These are phyloP conservation scores for Aschersonia sp. DNA, from an alignment of 2,329 filamentous ascomycete genomes.

Conservation along the genomic window DNA sequence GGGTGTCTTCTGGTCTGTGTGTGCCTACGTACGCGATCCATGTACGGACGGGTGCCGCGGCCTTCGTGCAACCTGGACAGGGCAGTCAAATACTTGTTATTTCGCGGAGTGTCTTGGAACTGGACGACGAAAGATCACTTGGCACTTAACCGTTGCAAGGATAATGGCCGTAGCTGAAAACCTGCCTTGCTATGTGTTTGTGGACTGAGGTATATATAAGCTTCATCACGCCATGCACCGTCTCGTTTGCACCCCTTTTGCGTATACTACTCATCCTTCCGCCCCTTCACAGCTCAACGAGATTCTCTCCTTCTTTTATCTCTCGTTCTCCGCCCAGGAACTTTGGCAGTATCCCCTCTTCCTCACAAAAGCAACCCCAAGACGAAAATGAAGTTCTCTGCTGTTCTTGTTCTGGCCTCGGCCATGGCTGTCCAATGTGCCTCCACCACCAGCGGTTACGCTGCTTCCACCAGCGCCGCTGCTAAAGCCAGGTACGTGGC, in stretches of 20 bases:
- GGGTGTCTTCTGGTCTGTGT: too few species aligned
- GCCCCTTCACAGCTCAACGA: not conserved
- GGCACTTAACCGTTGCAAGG: not conserved
- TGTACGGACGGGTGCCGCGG: too few species aligned
- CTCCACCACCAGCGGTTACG: not conserved
- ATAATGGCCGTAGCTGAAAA: not conserved
- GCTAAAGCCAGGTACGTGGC: not conserved
- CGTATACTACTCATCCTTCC: not conserved
- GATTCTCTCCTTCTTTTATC: not conserved
- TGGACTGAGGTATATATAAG: not conserved
- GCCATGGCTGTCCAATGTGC: not conserved
- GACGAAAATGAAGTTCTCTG: conserved; percentile 1
- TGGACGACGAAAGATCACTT: not conserved
- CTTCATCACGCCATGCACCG: not conserved
- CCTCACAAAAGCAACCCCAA: not conserved
- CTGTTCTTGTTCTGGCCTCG: not conserved
- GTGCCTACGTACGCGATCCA: too few species aligned
- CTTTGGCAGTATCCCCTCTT: not conserved
- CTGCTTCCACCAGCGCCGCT: not conserved
- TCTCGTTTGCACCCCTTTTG: not conserved
- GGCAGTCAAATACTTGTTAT: too few species aligned
- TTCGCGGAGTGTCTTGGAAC: too few species aligned
- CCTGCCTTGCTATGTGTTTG: not conserved
- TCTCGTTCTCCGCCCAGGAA: too few species aligned
- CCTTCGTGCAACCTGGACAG: too few species aligned